Percentiles rank a stretch among this genome's conserved stretches.
These are phyloP conservation scores for Boletus huronensis DNA, from an alignment of 768 basidiomycete genomes.

Conservation along the genomic window DNA sequence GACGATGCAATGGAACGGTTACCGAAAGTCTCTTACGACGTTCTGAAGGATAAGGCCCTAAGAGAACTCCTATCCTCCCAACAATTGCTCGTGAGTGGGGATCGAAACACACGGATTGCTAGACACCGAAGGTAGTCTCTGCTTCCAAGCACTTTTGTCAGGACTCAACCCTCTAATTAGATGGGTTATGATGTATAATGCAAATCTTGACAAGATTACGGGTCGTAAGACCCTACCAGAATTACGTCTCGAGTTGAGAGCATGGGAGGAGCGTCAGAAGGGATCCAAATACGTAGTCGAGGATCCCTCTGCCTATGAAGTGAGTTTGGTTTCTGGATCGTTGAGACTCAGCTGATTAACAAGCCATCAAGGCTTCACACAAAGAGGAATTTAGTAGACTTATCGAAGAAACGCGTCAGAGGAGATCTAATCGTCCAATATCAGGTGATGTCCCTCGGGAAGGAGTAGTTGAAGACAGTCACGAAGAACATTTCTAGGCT, in stretches of 20 bases:
- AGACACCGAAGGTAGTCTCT: conserved; percentile 57
- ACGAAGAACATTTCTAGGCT: conserved; percentile 27
- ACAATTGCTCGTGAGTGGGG: conserved; percentile 49
- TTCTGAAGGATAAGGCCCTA: conserved; percentile 58
- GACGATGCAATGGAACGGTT: conserved; percentile 44
- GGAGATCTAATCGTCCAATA: conserved; percentile 25
- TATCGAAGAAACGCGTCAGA: conserved; percentile 34
- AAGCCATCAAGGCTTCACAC: conserved; percentile 16
- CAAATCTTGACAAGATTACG: conserved; percentile 59
- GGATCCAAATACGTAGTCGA: conserved; percentile 33
- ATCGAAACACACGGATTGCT: conserved; percentile 46
- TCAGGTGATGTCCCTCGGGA: not conserved
- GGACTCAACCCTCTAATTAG: conserved; percentile 32
- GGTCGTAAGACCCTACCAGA: conserved; percentile 46
- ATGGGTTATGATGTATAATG: conserved; percentile 69
- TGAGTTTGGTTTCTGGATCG: conserved; percentile 17
- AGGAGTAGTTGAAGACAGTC: conserved; percentile 37
- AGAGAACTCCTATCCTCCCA: conserved; percentile 53
- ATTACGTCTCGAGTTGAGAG: conserved; percentile 50
- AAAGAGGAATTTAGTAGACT: conserved; percentile 36
- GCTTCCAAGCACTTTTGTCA: too few relatives aligned
- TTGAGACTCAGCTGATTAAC: not conserved
- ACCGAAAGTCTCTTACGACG: conserved; percentile 63
- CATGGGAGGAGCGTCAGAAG: conserved; percentile 55
- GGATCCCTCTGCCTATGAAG: conserved; percentile 39